These are phyloP conservation scores for Ceratocystis destructans DNA, from an alignment of 2,329 filamentous ascomycete genomes.

Conservation along the genomic window DNA sequence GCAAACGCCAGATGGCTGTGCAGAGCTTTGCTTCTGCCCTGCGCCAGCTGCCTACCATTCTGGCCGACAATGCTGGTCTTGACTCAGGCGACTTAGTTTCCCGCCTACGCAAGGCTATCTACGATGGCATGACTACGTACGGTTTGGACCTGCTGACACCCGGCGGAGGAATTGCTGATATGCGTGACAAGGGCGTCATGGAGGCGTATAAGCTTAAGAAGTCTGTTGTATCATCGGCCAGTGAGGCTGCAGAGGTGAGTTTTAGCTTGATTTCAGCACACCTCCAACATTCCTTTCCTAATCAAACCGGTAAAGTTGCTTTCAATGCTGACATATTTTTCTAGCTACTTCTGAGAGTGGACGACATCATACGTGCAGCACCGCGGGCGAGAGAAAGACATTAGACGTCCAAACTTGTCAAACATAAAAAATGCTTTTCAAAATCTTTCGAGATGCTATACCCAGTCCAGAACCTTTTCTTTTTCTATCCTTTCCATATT, in stretches of 20 bases:
- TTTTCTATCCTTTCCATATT: slow-evolving; percentile 1
- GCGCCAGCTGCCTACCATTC: slow-evolving; percentile 85
- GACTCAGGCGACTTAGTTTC: slow-evolving; percentile 91
- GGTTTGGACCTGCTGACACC: slow-evolving; percentile 80
- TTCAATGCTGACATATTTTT: slow-evolving; percentile 21
- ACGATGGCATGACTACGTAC: slow-evolving; percentile 84
- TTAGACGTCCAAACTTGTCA: slow-evolving; percentile 30
- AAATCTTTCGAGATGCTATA: neutral
- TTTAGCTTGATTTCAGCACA: neutral
- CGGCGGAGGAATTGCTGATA: slow-evolving; percentile 85
- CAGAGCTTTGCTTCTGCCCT: slow-evolving; percentile 79
- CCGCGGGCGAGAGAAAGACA: slow-evolving; percentile 69
- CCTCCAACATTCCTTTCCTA: neutral
- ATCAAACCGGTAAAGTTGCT: neutral
- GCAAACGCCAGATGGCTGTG: slow-evolving; percentile 92
- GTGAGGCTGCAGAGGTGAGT: slow-evolving; percentile 87
- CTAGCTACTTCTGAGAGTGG: slow-evolving; percentile 81
- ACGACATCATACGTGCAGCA: slow-evolving; percentile 93
- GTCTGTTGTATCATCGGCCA: slow-evolving; percentile 92
- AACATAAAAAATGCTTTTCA: slow-evolving; percentile 26
- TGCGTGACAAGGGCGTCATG: slow-evolving; percentile 88
- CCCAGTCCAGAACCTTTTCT: slow-evolving; percentile 10
- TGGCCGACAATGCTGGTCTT: slow-evolving; percentile 93
- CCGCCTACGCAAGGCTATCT: slow-evolving; percentile 81
- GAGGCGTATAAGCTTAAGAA: slow-evolving; percentile 98